Conservation (phyloP, 2,329 filamentous ascomycete species). For the Lachnellula hyalina region DNA sequence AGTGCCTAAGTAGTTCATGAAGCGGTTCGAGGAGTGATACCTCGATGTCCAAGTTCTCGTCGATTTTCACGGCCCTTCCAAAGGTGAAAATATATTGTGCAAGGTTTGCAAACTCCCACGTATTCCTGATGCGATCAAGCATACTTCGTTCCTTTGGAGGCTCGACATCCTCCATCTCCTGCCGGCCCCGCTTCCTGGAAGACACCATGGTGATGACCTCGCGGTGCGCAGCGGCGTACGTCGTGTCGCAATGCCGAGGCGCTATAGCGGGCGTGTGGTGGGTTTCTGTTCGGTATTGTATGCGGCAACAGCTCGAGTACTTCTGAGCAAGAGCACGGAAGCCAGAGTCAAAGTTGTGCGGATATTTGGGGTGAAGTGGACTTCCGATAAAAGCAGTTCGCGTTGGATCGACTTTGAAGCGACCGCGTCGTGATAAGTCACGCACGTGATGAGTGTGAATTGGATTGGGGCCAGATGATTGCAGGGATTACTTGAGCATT, state of each 20-base stretch:
- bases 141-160: conserved; percentile 33
- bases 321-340: too few species aligned
- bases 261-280: too few species aligned
- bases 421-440: too few species aligned
- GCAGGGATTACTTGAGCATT: too few species aligned
- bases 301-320: too few species aligned
- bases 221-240: background rate
- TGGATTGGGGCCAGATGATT: too few species aligned
- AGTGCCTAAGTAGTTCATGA: background rate
- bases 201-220: conserved; percentile 36
- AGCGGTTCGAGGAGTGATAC: conserved; percentile 43
- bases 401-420: too few species aligned
- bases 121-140: conserved; percentile 70
- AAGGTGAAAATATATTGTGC: conserved; percentile 94
- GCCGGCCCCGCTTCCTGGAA: conserved; percentile 43
- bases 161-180: conserved; percentile 36
- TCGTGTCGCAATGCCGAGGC: conserved; percentile 1
- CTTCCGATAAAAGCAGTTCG: too few species aligned
- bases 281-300: too few species aligned
- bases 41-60: conserved; percentile 84
- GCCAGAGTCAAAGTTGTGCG: too few species aligned
- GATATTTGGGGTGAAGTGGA: too few species aligned
- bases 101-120: conserved; percentile 93
- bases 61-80: conserved; percentile 81
- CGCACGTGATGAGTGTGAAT: too few species aligned